A percentile compares a stretch with the other conserved stretches of the same genome.
phyloP scores from a whole-genome alignment of 306 rosid genomes.

The Fragaria ananassa region DNA sequence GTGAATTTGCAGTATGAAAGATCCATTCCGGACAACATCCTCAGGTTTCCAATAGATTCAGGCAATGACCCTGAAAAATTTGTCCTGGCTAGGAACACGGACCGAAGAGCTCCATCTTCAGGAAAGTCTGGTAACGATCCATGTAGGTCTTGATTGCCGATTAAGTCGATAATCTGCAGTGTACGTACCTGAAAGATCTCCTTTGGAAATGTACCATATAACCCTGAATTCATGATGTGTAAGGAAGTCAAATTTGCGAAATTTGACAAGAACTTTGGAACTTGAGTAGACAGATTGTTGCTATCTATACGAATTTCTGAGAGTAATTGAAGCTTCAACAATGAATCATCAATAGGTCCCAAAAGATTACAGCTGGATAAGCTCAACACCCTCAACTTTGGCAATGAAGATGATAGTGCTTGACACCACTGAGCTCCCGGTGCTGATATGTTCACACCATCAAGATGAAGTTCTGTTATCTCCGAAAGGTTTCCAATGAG shows the following conservation, averaged over 20 bases:
- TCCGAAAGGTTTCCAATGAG: constrained; percentile 25
- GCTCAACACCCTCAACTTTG: constrained; percentile 25
- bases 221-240: not conserved
- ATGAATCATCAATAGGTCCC: too few species aligned
- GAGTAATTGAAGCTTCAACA: constrained; percentile 23
- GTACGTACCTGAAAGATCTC: constrained; percentile 29
- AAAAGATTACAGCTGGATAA: too few species aligned
- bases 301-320: constrained; percentile 4
- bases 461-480: constrained; percentile 40
- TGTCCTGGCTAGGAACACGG: not conserved
- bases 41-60: constrained; percentile 20
- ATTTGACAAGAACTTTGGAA: constrained; percentile 22
- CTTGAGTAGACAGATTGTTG: constrained; percentile 5
- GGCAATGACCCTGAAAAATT: constrained; percentile 26
- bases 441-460: constrained; percentile 44
- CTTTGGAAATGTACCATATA: constrained; percentile 26
- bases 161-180: constrained; percentile 16
- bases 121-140: constrained; percentile 33
- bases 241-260: constrained; percentile 29
- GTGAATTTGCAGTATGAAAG: constrained; percentile 12
- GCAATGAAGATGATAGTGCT: constrained; percentile 24
- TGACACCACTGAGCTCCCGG: constrained; percentile 43
- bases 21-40: constrained; percentile 21
- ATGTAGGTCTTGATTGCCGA: not conserved
- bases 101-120: not conserved